Conservation (phyloP, 345 rosid species). For the Linum usitatissimum region DNA sequence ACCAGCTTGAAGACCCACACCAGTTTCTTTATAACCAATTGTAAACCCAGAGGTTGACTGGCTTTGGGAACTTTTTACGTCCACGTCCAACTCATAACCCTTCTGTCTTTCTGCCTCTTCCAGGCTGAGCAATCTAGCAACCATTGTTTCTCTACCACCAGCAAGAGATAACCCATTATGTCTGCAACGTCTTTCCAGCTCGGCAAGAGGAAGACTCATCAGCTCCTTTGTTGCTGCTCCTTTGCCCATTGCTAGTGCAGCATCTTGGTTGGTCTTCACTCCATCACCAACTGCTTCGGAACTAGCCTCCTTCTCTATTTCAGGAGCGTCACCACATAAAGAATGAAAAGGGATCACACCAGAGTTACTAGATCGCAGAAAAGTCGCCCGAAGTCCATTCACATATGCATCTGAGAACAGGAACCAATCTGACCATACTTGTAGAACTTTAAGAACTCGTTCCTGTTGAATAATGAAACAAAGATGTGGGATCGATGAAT, state of each 20-base stretch:
- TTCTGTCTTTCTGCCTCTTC: conserved; percentile 94
- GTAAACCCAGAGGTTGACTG: conserved; percentile 38
- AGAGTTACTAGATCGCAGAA: conserved; percentile 77
- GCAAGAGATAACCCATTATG: conserved; percentile 94
- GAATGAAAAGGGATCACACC: conserved; percentile 84
- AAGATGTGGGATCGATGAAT: neutral
- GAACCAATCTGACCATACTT: conserved; percentile 99
- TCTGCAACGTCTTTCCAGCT: conserved; percentile 94
- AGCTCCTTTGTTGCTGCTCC: conserved; percentile 86
- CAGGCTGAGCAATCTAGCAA: conserved; percentile 76
- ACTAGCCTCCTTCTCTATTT: conserved; percentile 51
- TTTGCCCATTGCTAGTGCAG: conserved; percentile 92
- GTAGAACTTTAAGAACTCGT: conserved; percentile 90
- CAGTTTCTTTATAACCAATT: conserved; percentile 41
- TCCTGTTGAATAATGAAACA: conserved; percentile 42
- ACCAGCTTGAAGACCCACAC: conserved; percentile 34
- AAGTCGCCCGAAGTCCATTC: conserved; percentile 85
- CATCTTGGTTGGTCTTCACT: conserved; percentile 55
- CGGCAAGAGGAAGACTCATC: conserved; percentile 75
- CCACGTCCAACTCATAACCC: conserved; percentile 68
- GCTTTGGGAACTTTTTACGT: conserved; percentile 46
- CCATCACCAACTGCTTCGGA: conserved; percentile 36
- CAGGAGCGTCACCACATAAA: conserved; percentile 79
- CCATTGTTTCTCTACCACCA: conserved; percentile 98
- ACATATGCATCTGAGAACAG: conserved; percentile 98